Evolutionary conservation across 1,284 basidiomycete species (phyloP).

Genomic region (Afroboletus lepidellus): DNA sequence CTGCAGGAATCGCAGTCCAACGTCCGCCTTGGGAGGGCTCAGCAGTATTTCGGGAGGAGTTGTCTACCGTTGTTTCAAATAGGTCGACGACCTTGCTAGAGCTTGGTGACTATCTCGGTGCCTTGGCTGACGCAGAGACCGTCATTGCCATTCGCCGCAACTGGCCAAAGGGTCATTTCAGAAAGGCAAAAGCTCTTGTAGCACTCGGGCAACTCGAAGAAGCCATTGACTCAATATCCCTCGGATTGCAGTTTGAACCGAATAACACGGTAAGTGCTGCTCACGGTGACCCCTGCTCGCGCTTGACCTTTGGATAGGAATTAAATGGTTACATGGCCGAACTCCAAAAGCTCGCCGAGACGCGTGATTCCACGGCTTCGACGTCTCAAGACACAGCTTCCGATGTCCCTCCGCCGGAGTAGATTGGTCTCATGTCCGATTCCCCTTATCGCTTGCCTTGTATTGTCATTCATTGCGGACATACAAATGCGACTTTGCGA

Average conservation of each 20-base stretch:
- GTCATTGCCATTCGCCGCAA: conserved; percentile 82
- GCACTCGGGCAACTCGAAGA: conserved; percentile 74
- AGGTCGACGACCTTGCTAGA: conserved; percentile 85
- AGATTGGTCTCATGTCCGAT: conserved; percentile 7
- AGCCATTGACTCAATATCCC: conserved; percentile 77
- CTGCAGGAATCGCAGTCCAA: conserved; percentile 78
- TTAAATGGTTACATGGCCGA: conserved; percentile 34
- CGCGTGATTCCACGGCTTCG: conserved; percentile 7
- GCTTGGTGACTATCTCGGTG: conserved; percentile 74
- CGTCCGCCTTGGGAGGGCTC: conserved; percentile 90
- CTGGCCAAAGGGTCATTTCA: conserved; percentile 96
- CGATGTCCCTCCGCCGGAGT: conserved; percentile 5
- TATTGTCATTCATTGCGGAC: conserved; percentile 3
- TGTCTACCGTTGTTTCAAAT: conserved; percentile 88
- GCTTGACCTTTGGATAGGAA: conserved; percentile 23
- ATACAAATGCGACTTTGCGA: not conserved
- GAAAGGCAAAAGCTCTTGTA: conserved; percentile 85
- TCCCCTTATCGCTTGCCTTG: conserved; percentile 7
- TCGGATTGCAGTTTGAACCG: conserved; percentile 90
- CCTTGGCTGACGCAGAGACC: conserved; percentile 88
- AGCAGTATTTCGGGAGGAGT: conserved; percentile 82
- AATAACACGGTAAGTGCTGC: conserved; percentile 60
- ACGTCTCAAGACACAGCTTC: conserved; percentile 1
- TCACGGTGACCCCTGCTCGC: not conserved
- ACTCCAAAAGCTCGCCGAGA: conserved; percentile 26